Conservation (phyloP, 345 rosid genomes). For the Pugionium dolabratum region DNA sequence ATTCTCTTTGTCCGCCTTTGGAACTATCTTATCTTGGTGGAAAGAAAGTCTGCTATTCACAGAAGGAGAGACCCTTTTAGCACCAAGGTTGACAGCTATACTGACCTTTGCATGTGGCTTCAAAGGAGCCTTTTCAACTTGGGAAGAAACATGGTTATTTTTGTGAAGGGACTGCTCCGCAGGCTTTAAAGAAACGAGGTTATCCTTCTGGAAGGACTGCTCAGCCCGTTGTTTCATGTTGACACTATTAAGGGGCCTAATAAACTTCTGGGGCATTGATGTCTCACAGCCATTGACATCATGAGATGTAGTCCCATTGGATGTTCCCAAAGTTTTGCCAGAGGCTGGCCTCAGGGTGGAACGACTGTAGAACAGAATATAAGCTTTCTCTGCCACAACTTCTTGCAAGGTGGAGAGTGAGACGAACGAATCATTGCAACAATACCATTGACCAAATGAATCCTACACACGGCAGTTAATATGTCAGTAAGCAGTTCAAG, state of each 20-base stretch:
- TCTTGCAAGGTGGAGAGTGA: conserved; percentile 75
- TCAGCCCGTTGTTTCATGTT: conserved; percentile 45
- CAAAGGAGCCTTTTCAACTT: conserved; percentile 61
- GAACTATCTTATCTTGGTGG: conserved; percentile 46
- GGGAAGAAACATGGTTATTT: conserved; percentile 41
- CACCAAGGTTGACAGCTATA: conserved; percentile 56
- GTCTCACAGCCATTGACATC: conserved; percentile 56
- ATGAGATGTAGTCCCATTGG: conserved; percentile 60
- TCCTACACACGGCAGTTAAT: conserved; percentile 53
- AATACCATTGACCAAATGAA: conserved; percentile 84
- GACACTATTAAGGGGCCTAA: conserved; percentile 44
- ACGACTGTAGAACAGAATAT: conserved; percentile 89
- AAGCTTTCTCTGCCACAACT: conserved; percentile 91
- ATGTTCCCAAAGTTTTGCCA: conserved; percentile 37
- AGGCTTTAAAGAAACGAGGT: conserved; percentile 43
- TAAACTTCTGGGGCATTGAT: conserved; percentile 43
- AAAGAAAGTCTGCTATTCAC: conserved; percentile 51
- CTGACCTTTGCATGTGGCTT: conserved; percentile 54
- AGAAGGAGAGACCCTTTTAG: conserved; percentile 49
- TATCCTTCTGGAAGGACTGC: conserved; percentile 45
- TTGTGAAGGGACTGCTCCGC: conserved; percentile 44
- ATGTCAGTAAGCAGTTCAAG: conserved; percentile 31
- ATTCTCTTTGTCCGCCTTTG: conserved; percentile 51
- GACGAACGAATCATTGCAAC: conserved; percentile 87
- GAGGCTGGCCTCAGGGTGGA: conserved; percentile 63